Base-by-base conservation (phyloP, 1,284 basidiomycete species). In the Trametes versicolor region DNA sequence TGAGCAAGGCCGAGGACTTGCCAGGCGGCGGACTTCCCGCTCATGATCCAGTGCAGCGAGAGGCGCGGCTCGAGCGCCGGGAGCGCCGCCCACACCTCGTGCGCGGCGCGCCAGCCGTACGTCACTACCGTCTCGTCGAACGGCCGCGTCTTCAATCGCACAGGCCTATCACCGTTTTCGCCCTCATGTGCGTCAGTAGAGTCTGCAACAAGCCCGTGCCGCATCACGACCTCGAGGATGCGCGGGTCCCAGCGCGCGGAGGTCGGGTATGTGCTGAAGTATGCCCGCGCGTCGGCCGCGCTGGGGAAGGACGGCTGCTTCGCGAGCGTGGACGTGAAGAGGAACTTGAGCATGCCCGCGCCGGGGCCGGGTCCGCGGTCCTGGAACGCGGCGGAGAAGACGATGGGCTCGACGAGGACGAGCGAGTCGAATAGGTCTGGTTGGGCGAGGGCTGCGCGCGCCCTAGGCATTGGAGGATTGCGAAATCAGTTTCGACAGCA, bases 221-320 rank as follows among this genome's bases (percentile, higher is more conserved):
- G 50, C 29, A 51, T 34, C 15, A 51, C 13, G 6, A 34, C 19
- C 19, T 51, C 50, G 29, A 51, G 5, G 29, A 51, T 21, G 50
- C 50, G 50, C 29, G 50, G 29, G n/a, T 51, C 50, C 50, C 50
- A 51, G 29, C 50, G 50, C 50, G 50, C 50, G 29, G 50, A 34
- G 2, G 29, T 32, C 19, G 50, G 50, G 50, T 51, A 51, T 19
- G 17, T n/a, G 17, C 9, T 3, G 50, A 51, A 21, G 19, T 36
- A 51, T 4, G 29, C 32, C 19, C 50, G 50, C 50, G 50, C 50
- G 19, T 8, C 29, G 19, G 15, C 29, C 2, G 3, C 17, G 29
- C 29, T 36, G 9, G 50, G 8, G 50, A 51, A 51, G 17, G 29
- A 4, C 17, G 50, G 29, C 50, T 34, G 29, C 19, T 36, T 34